Evolutionary conservation across 306 rosid species (phyloP).

Genomic region (Cyamopsis tetragonoloba): DNA sequence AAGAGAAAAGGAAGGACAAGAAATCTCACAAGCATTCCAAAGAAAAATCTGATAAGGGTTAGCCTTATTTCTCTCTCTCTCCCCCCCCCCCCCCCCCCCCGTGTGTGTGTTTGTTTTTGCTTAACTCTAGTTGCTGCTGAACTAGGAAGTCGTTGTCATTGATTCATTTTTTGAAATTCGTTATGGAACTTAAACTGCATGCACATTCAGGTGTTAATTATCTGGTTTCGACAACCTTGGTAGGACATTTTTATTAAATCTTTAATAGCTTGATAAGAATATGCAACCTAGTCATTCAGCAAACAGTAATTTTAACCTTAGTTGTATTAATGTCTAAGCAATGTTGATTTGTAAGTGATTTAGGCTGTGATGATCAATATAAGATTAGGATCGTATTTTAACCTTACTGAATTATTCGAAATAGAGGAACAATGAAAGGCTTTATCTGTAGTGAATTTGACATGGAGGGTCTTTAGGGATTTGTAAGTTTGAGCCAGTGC

Average conservation of each 20-base stretch:
- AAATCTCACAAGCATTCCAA: constrained; percentile 59
- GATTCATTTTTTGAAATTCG: background rate
- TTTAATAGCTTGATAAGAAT: constrained; percentile 4
- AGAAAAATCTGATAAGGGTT: constrained; percentile 39
- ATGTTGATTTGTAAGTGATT: constrained; percentile 1
- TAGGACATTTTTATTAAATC: background rate
- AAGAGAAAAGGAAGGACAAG: constrained; percentile 61
- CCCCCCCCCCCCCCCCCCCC: too few relatives aligned
- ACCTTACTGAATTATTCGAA: background rate
- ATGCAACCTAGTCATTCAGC: background rate
- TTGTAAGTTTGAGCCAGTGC: background rate
- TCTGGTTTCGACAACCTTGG: background rate
- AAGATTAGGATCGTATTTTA: background rate
- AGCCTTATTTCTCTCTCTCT: background rate
- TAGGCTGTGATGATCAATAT: background rate
- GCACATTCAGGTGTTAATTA: background rate
- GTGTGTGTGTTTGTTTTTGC: background rate
- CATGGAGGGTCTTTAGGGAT: background rate
- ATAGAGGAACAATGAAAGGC: background rate
- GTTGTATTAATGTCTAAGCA: background rate
- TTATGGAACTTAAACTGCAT: background rate
- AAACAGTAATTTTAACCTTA: background rate
- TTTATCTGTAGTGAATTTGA: background rate
- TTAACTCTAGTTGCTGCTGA: background rate
- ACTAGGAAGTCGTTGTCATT: background rate